Base-by-base conservation (phyloP, 257 asterid species). In the Sherardia arvensis region DNA sequence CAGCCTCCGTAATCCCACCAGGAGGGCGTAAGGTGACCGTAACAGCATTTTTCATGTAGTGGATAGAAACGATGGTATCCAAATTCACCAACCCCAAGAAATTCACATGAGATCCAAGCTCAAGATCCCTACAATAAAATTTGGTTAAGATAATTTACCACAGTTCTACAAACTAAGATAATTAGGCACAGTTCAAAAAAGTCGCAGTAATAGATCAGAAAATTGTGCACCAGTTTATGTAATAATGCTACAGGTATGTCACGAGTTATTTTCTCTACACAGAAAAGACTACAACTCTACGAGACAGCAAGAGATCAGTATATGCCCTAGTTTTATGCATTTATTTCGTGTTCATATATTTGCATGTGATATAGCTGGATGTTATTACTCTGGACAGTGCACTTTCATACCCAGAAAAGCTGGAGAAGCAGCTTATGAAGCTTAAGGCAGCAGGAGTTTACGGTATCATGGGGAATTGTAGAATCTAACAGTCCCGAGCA, bases 391-490 rank as follows among this genome's bases (percentile, higher is more conserved):
- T 68, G 48, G 84, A 84, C 21, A 91, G 85, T 66, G 79, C 80
- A 9, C 71, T 91, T 55, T 66, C 53, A 8, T 65, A 83, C 67
- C 74, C 66, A 64, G 75, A 57, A 4, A 84, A 81, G 74, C 49
- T 81, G n/a, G 85, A 78, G 78, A 73, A 79, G 78, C 90, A 85
- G 73, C 83, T 91, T 48, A 77, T 58, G 51, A 71, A 80, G 65
- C 84, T 91, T 8, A 74, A 64, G 21, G 72, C 69, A 25, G 94
- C 83, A 4, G 96, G 78, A 15, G 84, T 85, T 0, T 96, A 90
- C 53, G 96, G 97, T 20, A 80, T 91, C 26, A 91, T 87, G 98
- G 95, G 94, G 98, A 7, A 80, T 88, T 4, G 67, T 83, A 11
- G 98, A 91, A 68, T 71, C 78, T 61, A 67, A 75, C 60, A 90